Percentiles rank a stretch among this genome's conserved stretches.
phyloP scores from a whole-genome alignment of 2,329 filamentous ascomycete genomes.

The Pseudogymnoascus sp. region DNA sequence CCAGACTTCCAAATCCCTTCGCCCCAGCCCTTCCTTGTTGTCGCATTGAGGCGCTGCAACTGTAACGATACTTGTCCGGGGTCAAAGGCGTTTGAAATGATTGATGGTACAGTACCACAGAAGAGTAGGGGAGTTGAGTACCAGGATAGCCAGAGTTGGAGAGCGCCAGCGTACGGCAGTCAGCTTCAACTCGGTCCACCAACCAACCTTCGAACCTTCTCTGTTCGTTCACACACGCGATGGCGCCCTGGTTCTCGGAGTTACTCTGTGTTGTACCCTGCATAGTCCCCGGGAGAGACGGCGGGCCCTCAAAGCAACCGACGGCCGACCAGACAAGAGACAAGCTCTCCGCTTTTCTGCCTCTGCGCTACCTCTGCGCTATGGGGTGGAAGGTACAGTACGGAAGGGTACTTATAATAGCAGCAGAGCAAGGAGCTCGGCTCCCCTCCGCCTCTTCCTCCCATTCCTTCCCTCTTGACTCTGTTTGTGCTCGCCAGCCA shows the following conservation, averaged over 20 bases:
- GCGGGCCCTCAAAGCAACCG: not conserved
- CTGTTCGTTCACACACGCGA: not conserved
- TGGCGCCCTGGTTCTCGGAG: not conserved
- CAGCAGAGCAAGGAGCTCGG: not conserved
- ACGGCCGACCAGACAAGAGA: not conserved
- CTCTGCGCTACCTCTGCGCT: not conserved
- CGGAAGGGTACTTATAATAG: not conserved
- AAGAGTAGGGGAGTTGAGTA: not conserved
- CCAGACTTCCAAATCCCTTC: not conserved
- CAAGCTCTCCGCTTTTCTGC: constrained; percentile 6
- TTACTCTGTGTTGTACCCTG: constrained; percentile 5
- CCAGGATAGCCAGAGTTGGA: not conserved
- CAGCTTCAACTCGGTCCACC: not conserved
- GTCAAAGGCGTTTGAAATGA: not conserved
- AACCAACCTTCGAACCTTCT: not conserved
- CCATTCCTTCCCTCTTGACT: not conserved
- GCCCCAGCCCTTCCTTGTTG: not conserved
- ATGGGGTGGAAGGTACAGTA: not conserved
- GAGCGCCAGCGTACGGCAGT: not conserved
- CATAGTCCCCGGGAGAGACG: not conserved
- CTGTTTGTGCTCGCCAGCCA: not conserved
- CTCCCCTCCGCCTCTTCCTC: not conserved
- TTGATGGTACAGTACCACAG: not conserved
- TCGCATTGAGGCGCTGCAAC: not conserved
- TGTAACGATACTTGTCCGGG: not conserved